A percentile compares a stretch with the other conserved stretches of the same genome.
Evolutionary conservation across 768 basidiomycete species (phyloP).

Genomic region (Mycena kentingensis): DNA sequence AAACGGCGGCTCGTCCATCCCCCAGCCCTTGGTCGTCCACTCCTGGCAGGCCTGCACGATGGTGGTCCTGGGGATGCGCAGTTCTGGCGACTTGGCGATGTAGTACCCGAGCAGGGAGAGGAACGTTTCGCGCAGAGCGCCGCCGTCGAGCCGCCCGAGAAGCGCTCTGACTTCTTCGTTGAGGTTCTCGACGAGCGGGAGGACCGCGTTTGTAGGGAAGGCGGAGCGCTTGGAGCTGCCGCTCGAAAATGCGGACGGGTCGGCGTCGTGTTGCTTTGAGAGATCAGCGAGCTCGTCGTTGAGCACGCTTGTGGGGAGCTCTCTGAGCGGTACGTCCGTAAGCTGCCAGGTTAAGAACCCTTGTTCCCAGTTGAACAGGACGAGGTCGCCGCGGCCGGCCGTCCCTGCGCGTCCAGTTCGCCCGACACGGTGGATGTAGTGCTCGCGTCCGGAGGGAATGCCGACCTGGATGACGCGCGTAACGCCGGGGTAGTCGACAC

Average conservation of each 20-base stretch:
- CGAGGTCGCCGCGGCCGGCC: conserved; percentile 72
- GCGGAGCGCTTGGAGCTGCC: not conserved
- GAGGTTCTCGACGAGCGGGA: conserved; percentile 29
- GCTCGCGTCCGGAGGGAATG: conserved; percentile 64
- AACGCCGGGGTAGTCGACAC: conserved; percentile 86
- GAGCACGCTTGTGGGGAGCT: too few species aligned
- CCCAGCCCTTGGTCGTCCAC: conserved; percentile 62
- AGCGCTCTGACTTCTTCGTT: conserved; percentile 34
- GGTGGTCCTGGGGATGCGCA: conserved; percentile 45
- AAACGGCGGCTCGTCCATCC: conserved; percentile 52
- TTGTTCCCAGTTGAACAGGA: conserved; percentile 79
- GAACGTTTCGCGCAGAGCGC: conserved; percentile 61
- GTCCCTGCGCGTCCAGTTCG: conserved; percentile 75
- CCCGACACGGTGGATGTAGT: conserved; percentile 86
- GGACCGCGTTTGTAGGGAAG: conserved; percentile 22
- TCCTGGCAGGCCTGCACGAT: conserved; percentile 59
- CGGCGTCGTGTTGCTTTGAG: conserved; percentile 49
- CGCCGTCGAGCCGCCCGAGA: conserved; percentile 42
- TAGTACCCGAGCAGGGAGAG: conserved; percentile 76
- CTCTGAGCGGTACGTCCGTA: conserved; percentile 58
- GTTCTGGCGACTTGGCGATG: conserved; percentile 47
- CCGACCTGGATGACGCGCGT: conserved; percentile 93
- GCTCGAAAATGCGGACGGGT: conserved; percentile 38
- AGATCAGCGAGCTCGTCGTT: conserved; percentile 46
- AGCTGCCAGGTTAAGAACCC: conserved; percentile 66